Evolutionary conservation across 164 flowering plant genomes (phyloP), one percentile per base, ranked within the genome.

Genomic region (Vitis riparia): DNA sequence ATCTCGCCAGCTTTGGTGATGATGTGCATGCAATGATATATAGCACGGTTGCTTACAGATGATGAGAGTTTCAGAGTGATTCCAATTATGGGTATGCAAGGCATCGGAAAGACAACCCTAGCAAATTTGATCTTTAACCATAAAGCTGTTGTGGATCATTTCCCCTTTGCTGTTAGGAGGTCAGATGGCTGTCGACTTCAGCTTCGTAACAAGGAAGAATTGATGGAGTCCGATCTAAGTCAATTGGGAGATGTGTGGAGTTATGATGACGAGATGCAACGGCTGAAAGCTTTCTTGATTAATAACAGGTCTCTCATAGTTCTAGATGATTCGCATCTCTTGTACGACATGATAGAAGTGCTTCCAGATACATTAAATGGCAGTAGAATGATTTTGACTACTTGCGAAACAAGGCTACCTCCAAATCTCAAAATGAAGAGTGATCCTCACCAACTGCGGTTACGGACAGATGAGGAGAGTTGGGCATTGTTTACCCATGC

Each of bases 91-190:
- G 70, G 70, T n/a, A 68, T 68, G 51, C 14, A 29, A 11, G 70
- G 70, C 48, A 4, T 56, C 1, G 70, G 70, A 12, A 68, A 68
- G 63, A 68, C 70, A 23, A 48, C 61, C 9, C 70, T 68, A 9
- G 70, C 63, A 5, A 32, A 44, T 11, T 14, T n/a, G n/a, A 48
- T 68, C 0, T 68, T 15, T 17, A 44, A 68, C 11, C 49, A 68
- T 12, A 55, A 9, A 13, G 50, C 9, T 13, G 16, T 68, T 32
- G 23, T 16, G 15, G 19, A 55, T 2, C 51, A 37, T n/a, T 68
- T 68, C 51, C 47, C 19, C 48, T 3, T 4, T 19, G 52, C 62
- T 14, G 27, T 1, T 8, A 47, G 70, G 70, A 15, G 19, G 1
- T 8, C 61, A 32, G 11, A 32, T 32, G 6, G 44, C 6, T 32